Evolutionary conservation across 805 yeast species (phyloP).

Genomic region (Candida nitratophila): DNA sequence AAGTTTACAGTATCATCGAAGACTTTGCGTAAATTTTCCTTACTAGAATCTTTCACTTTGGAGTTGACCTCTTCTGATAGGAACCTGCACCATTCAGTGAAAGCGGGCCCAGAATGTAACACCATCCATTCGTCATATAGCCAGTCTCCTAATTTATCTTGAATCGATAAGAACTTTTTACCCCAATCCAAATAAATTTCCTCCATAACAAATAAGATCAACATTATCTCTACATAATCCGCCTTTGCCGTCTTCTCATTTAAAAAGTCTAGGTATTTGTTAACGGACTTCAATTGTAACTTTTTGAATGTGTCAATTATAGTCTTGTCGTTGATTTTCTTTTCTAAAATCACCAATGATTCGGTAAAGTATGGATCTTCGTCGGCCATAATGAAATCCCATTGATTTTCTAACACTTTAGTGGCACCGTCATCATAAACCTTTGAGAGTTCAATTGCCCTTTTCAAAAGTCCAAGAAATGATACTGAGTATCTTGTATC

Average conservation of each 20-base stretch:
- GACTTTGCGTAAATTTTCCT: slow-evolving; percentile 17
- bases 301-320: slow-evolving; percentile 12
- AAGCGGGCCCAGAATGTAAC: slow-evolving; percentile 42
- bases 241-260: slow-evolving; percentile 9
- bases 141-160: slow-evolving; percentile 21
- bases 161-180: slow-evolving; percentile 21
- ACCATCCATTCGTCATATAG: slow-evolving; percentile 45
- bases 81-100: slow-evolving; percentile 41
- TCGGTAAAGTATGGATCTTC: slow-evolving; percentile 43
- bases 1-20: slow-evolving; percentile 30
- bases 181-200: slow-evolving; percentile 49
- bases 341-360: slow-evolving; percentile 20
- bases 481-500: slow-evolving; percentile 41
- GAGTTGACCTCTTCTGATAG: slow-evolving; percentile 34
- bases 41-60: slow-evolving; percentile 6
- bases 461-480: slow-evolving; percentile 36
- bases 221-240: slow-evolving; percentile 34
- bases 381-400: slow-evolving; percentile 41
- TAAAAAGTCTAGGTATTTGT: slow-evolving; percentile 30
- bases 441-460: slow-evolving; percentile 27
- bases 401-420: slow-evolving; percentile 38
- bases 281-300: slow-evolving; percentile 27
- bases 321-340: slow-evolving; percentile 7
- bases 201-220: slow-evolving; percentile 41
- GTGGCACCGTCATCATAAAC: slow-evolving; percentile 33